phyloP scores from a whole-genome alignment of 768 basidiomycete species.

The Leucocoprinus birnbaumii region DNA sequence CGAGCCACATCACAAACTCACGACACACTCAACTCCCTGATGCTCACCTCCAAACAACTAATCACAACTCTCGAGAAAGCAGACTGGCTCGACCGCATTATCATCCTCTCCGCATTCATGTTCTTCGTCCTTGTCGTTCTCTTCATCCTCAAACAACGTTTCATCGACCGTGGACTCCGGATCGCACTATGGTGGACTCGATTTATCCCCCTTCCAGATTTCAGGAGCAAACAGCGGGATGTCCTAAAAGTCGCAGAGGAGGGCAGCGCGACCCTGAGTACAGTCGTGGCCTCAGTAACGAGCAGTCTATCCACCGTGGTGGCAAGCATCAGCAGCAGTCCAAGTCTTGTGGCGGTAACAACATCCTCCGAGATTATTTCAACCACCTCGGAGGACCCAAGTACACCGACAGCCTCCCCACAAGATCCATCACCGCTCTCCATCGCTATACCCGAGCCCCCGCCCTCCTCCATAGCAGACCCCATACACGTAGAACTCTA shows the following conservation, averaged over 20 bases:
- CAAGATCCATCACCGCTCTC: neutral
- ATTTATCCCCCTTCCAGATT: constrained; percentile 50
- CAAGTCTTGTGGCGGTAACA: neutral
- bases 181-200: constrained; percentile 89
- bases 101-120: constrained; percentile 74
- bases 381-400: neutral
- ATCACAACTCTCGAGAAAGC: constrained; percentile 86
- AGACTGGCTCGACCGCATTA: constrained; percentile 88
- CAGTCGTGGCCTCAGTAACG: neutral
- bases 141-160: constrained; percentile 85
- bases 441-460: neutral
- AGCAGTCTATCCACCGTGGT: neutral
- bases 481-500: constrained; percentile 5
- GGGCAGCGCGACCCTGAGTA: constrained; percentile 13
- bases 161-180: constrained; percentile 75
- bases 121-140: constrained; percentile 85
- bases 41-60: constrained; percentile 79
- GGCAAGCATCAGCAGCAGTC: neutral
- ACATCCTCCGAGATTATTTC: neutral
- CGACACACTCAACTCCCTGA: constrained; percentile 65
- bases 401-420: neutral
- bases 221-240: constrained; percentile 31
- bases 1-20: constrained; percentile 73
- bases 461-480: neutral
- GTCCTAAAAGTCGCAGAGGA: constrained; percentile 33